phyloP scores from a whole-genome alignment of 1,139 yeast genomes.

The Sugiyamaella castrensis region DNA sequence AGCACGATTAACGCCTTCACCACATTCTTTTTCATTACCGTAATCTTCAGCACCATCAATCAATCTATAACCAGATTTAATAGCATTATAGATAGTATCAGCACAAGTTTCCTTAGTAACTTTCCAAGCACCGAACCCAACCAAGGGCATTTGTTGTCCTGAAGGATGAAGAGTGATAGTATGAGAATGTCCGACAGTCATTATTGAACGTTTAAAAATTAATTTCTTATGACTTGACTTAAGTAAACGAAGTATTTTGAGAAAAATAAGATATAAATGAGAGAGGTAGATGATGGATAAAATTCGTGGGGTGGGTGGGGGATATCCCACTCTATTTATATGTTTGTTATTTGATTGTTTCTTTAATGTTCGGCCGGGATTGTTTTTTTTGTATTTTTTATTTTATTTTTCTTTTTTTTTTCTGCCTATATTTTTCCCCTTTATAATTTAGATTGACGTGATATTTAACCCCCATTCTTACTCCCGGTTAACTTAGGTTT shows the following conservation, averaged over 20 bases:
- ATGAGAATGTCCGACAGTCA: slow-evolving; percentile 17
- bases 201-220: slow-evolving; percentile 14
- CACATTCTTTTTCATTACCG: slow-evolving; percentile 43
- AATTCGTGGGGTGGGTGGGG: slow-evolving; percentile 8
- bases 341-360: background rate
- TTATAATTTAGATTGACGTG: background rate
- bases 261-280: background rate
- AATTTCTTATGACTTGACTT: background rate
- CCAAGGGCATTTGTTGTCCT: slow-evolving; percentile 46
- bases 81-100: slow-evolving; percentile 45
- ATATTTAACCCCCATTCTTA: slow-evolving; percentile 2
- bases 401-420: slow-evolving; percentile 4
- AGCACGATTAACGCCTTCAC: slow-evolving; percentile 42
- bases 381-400: background rate
- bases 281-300: background rate
- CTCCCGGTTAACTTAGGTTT: too few relatives aligned
- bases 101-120: slow-evolving; percentile 41
- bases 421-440: slow-evolving; percentile 8
- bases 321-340: slow-evolving; percentile 13
- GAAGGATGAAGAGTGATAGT: slow-evolving; percentile 31
- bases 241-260: slow-evolving; percentile 14
- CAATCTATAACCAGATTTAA: slow-evolving; percentile 45
- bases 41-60: slow-evolving; percentile 45
- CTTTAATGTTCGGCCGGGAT: too few relatives aligned
- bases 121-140: slow-evolving; percentile 53